Percentiles rank a stretch among this genome's conserved stretches.
Evolutionary conservation across 2,329 filamentous ascomycete species (phyloP).

Genomic region (Microdochium trichocladiopsis): DNA sequence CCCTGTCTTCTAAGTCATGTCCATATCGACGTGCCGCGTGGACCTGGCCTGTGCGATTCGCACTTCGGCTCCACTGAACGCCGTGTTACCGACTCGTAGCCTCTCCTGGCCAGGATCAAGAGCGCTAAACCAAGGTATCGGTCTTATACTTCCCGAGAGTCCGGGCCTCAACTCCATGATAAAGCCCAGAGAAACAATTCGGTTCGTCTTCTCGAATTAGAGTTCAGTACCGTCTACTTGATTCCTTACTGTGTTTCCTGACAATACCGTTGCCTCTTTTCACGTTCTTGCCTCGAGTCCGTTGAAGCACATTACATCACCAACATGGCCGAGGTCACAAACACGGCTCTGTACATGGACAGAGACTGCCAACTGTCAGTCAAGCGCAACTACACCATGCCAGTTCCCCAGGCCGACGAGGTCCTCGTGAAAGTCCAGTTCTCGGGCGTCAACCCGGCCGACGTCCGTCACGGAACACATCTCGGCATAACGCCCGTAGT

Average conservation of each 20-base stretch:
- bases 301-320: background rate
- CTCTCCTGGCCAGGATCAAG: no score
- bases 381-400: background rate
- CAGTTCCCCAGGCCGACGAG: background rate
- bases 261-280: background rate
- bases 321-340: background rate
- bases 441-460: conserved; percentile 8
- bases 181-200: background rate
- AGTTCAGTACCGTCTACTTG: no score
- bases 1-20: no score
- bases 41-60: background rate
- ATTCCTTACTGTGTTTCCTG: background rate
- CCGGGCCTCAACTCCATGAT: background rate
- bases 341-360: background rate
- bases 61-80: background rate
- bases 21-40: no score
- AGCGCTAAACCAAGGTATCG: background rate
- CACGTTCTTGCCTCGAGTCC: background rate
- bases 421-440: conserved; percentile 5
- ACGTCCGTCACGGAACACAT: conserved; percentile 3
- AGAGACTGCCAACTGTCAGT: background rate
- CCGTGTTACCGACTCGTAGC: background rate
- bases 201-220: background rate
- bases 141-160: background rate
- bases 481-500: conserved; percentile 4